Evolutionary conservation across 805 yeast species (phyloP), one percentile per base, ranked within the genome.

Genomic region (Cyberlindnera samutprakarnensis): DNA sequence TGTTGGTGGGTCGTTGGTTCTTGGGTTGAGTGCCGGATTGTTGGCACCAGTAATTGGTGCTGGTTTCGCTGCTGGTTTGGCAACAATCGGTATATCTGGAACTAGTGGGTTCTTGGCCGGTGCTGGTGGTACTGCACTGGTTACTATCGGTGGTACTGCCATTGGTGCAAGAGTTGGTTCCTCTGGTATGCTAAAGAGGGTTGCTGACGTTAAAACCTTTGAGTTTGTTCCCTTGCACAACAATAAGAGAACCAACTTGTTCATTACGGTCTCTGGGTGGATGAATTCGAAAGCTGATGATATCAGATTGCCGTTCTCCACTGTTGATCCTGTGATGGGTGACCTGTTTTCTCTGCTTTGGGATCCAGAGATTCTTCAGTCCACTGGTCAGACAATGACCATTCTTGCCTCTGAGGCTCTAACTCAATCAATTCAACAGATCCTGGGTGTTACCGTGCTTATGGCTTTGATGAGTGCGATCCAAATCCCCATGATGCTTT

Each of bases 21-120:
- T 92, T 37, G 99, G 99, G 2, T 63, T 92, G 14, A 85, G 96
- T 38, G 97, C 95, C 7, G 99, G 99, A 6, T 58, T 92, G 27
- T 61, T 92, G 27, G 98, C 98, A 0, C 99, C 99, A 0, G 95
- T 94, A 3, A 94, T 92, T 49, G 97, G 97, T 31, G 97, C 97
- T 2, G 99, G 99, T 49, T 52, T 92, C 18, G 98, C 97, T 2
- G 97, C 97, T 4, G 99, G 97, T 12, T 64, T 92, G 25, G 79
- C 96, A 2, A 92, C 98, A 0, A 75, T 90, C 15, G 99, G 99
- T 20, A 82, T 94, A 15, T 67, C 84, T 1, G 97, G 99, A n/a
- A 86, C 97, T 0, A 59, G 86, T 12, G 85, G 94, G 1, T 92
- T 92, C 44, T 62, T 92, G 20, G 96, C 96, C 0, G 97, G 98